Evolutionary conservation across 169 alveolate genomes (phyloP).

Genomic region (Eimeria praecox): DNA sequence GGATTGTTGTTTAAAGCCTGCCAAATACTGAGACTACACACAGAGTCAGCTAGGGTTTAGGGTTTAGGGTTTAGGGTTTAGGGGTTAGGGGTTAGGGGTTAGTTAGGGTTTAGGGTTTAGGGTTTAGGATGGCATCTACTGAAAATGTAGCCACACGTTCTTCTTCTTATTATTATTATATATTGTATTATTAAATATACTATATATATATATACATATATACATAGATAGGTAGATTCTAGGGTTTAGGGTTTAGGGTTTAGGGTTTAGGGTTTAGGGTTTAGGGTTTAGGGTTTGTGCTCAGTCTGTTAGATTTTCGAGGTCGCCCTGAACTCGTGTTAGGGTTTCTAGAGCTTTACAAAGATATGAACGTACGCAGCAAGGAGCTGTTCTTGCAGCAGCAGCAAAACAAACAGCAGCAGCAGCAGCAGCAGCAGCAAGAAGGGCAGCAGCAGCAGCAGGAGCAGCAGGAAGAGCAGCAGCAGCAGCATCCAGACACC

Average conservation of each 20-base stretch:
- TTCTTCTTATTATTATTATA: no score
- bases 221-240: neutral
- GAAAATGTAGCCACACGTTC: no score
- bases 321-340: constrained; percentile 15
- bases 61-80: constrained; percentile 23
- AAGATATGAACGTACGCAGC: constrained; percentile 4
- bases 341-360: neutral
- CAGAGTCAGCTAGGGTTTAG: constrained; percentile 10
- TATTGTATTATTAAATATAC: no score
- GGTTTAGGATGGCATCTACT: neutral
- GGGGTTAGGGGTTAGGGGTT: neutral
- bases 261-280: constrained; percentile 13
- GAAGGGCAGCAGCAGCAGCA: neutral
- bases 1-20: neutral
- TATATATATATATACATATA: no score
- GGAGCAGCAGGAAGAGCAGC: constrained; percentile 17
- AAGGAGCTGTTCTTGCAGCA: constrained; percentile 32
- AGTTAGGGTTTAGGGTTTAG: neutral
- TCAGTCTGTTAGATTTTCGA: neutral
- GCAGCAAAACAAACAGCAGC: neutral
- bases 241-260: constrained; percentile 13
- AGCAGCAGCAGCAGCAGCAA: neutral
- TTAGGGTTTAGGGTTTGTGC: neutral
- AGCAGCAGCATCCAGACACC: neutral
- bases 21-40: neutral